Evolutionary conservation across 495 filamentous ascomycete genomes (phyloP).

Genomic region (Talaromyces thailandensis): DNA sequence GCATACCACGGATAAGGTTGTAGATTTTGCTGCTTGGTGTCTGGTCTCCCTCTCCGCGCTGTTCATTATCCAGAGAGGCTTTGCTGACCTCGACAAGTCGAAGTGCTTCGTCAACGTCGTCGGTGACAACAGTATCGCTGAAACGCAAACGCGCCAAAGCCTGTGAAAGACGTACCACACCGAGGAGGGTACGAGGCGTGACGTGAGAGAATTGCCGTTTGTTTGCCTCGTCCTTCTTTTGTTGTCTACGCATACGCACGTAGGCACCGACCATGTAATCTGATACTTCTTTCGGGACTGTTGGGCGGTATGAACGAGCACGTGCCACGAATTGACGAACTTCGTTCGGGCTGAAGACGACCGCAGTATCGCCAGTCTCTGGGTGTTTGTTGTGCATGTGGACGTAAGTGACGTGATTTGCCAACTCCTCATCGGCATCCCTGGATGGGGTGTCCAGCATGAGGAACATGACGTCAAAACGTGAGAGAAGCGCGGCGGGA

Average conservation of each 20-base stretch:
- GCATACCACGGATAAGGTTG: conserved; percentile 77
- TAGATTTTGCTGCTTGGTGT: conserved; percentile 88
- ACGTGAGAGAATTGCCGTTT: conserved; percentile 90
- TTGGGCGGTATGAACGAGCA: conserved; percentile 78
- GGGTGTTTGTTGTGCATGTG: conserved; percentile 97
- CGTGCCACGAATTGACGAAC: conserved; percentile 93
- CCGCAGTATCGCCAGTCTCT: conserved; percentile 54
- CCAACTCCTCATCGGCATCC: conserved; percentile 87
- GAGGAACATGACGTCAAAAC: conserved; percentile 95
- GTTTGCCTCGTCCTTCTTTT: conserved; percentile 78
- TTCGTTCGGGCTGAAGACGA: conserved; percentile 80
- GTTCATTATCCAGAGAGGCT: conserved; percentile 68
- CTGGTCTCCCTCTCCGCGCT: conserved; percentile 50
- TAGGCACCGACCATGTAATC: conserved; percentile 97
- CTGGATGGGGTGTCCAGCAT: conserved; percentile 87
- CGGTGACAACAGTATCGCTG: conserved; percentile 67
- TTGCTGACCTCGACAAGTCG: conserved; percentile 87
- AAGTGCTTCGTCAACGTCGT: conserved; percentile 93
- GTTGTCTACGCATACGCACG: conserved; percentile 79
- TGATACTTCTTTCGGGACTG: conserved; percentile 70
- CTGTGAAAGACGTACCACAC: conserved; percentile 86
- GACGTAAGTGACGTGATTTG: conserved; percentile 89
- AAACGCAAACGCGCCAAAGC: conserved; percentile 92
- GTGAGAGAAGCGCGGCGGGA: conserved; percentile 86
- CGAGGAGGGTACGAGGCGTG: conserved; percentile 85